A percentile compares a stretch with the other conserved stretches of the same genome.
These are phyloP conservation scores for Hypomyces perniciosus DNA, from an alignment of 2,329 filamentous ascomycete species.

Conservation along the genomic window DNA sequence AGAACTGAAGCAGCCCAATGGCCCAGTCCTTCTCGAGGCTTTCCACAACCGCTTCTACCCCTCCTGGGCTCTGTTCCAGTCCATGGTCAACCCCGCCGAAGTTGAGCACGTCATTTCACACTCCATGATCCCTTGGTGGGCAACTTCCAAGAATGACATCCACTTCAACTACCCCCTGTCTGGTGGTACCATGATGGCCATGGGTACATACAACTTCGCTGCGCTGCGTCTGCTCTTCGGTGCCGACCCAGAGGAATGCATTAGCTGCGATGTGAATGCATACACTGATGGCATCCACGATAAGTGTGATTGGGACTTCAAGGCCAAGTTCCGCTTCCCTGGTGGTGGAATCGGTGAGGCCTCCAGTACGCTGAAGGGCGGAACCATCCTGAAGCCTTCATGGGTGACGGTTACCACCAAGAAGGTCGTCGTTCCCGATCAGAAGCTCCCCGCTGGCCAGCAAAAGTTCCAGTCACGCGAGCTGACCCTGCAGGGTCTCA, in stretches of 20 bases:
- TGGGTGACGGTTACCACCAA: constrained; percentile 3
- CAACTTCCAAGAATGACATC: constrained; percentile 35
- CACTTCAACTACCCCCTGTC: constrained; percentile 36
- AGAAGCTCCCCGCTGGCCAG: background rate
- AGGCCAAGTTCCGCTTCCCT: constrained; percentile 33
- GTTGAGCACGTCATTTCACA: constrained; percentile 29
- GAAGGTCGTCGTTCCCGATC: background rate
- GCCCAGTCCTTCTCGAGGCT: constrained; percentile 47
- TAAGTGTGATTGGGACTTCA: constrained; percentile 28
- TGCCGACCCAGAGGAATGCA: constrained; percentile 33
- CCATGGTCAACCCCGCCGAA: constrained; percentile 31
- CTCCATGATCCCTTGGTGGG: constrained; percentile 25
- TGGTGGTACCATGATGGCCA: constrained; percentile 36
- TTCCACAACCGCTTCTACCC: constrained; percentile 48
- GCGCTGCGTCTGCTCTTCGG: constrained; percentile 34
- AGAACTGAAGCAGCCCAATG: constrained; percentile 24
- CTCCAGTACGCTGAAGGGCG: constrained; percentile 21
- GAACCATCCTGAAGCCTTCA: constrained; percentile 4
- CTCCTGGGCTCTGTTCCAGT: constrained; percentile 37
- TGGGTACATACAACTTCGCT: constrained; percentile 36
- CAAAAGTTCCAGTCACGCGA: constrained; percentile 17
- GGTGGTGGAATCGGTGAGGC: constrained; percentile 32
- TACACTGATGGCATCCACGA: constrained; percentile 26
- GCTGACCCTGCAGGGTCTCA: constrained; percentile 25
- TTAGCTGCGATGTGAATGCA: constrained; percentile 22